Evolutionary conservation across 2,329 filamentous ascomycete genomes (phyloP), one percentile per base, ranked within the genome.

Genomic region (Aspergillus tamarii): DNA sequence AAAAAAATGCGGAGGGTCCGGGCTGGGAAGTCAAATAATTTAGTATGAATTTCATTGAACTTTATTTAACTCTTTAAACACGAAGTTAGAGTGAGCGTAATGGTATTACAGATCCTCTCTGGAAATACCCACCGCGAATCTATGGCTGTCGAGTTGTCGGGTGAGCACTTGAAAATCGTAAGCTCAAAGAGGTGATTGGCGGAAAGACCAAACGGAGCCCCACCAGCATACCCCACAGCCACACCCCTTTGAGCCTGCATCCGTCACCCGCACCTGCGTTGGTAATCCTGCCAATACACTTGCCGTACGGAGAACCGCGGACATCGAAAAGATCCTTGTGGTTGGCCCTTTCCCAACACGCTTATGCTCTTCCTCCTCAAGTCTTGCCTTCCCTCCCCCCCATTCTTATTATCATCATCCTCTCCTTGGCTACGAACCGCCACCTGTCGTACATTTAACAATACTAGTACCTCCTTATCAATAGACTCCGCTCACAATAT

Each of bases 191-290:
- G 3, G 4, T 55, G 19, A 65, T 65, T 66, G 64, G 64, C 21
- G 28, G 16, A 21, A 30, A 41, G 4, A 3, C 39, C 41, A 30
- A 19, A 16, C 12, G 46, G 21, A 21, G 57, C 34, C n/a, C 64
- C 62, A 64, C 62, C 34, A 26, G 28, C 10, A 3, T n/a, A 61
- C 39, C 60, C 64, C 59, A 62, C 64, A 59, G 46, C 56, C 63
- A 62, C 64, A 55, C 61, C 64, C 59, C 61, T 66, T 64, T 58
- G 63, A 62, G 60, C 46, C 59, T 52, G 28, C 53, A 57, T 26
- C 56, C 46, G 57, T 65, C 54, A 57, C 32, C 57, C 61, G 61
- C 57, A 56, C 56, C 45, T 53, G 55, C 62, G 56, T 46, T 36
- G 21, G 56, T 54, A 54, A 56, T 46, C 23, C 45, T n/a, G 14